phyloP scores from a whole-genome alignment of 2,329 filamentous ascomycete genomes.

The Sporothrix humicola region DNA sequence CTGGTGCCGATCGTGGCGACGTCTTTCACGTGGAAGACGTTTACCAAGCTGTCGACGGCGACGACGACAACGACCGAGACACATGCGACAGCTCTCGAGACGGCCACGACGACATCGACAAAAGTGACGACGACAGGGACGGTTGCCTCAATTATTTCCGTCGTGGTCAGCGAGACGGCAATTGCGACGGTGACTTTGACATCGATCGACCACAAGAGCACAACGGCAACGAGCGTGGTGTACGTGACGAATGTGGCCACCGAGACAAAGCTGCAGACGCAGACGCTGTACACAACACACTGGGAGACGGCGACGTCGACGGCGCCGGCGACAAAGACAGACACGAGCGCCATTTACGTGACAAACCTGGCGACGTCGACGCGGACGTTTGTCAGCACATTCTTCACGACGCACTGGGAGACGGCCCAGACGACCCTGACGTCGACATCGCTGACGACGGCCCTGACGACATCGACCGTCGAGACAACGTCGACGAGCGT shows the following conservation, averaged over 20 bases:
- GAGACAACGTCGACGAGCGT: conserved; percentile 19
- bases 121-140: conserved; percentile 22
- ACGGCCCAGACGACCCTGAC: neutral
- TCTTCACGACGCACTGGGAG: conserved; percentile 17
- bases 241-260: conserved; percentile 7
- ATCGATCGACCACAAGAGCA: conserved; percentile 2
- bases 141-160: conserved; percentile 1
- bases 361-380: conserved; percentile 17
- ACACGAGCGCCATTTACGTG: conserved; percentile 13
- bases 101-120: conserved; percentile 16
- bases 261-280: neutral
- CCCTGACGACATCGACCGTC: neutral
- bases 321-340: conserved; percentile 9
- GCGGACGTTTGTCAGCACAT: neutral
- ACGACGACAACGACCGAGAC: conserved; percentile 8
- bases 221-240: conserved; percentile 15
- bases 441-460: neutral
- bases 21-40: conserved; percentile 32
- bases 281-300: conserved; percentile 10
- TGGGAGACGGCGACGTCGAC: conserved; percentile 25
- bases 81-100: neutral
- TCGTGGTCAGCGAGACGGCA: conserved; percentile 30
- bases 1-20: conserved; percentile 26
- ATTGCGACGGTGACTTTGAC: conserved; percentile 20
- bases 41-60: conserved; percentile 24